Conservation (phyloP, 306 rosid genomes). For the Vigna hirtella region DNA sequence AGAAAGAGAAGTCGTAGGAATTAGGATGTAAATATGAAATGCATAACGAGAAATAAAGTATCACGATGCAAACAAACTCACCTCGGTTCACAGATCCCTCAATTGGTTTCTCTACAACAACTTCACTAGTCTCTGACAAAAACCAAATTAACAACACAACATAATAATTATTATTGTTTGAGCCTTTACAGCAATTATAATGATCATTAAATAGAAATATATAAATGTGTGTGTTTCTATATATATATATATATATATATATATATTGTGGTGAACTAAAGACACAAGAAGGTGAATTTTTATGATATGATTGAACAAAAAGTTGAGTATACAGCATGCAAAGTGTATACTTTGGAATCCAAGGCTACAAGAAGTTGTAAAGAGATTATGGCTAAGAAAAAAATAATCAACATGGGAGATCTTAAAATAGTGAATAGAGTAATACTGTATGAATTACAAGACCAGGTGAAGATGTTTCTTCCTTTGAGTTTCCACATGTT, state of each 20-base stretch:
- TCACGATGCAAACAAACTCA: slow-evolving; percentile 33
- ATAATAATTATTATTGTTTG: slow-evolving; percentile 1
- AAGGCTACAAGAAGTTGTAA: slow-evolving; percentile 2
- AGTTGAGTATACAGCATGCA: slow-evolving; percentile 23
- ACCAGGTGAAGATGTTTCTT: neutral
- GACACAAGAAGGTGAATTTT: neutral
- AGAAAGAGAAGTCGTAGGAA: neutral
- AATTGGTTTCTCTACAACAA: slow-evolving; percentile 52
- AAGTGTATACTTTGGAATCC: neutral
- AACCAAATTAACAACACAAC: slow-evolving; percentile 32
- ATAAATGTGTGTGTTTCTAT: neutral
- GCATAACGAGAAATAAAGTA: neutral
- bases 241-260: no score
- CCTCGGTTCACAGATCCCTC: slow-evolving; percentile 81
- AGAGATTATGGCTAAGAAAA: neutral
- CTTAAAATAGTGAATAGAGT: neutral
- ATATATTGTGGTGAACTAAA: neutral
- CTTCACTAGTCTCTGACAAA: slow-evolving; percentile 61
- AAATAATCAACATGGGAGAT: neutral
- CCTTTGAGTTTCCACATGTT: neutral
- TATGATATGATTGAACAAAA: slow-evolving; percentile 2
- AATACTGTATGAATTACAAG: neutral
- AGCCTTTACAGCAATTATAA: neutral
- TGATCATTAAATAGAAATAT: slow-evolving; percentile 11
- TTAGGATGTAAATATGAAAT: slow-evolving; percentile 21